A percentile compares a stretch with the other conserved stretches of the same genome.
These are phyloP conservation scores for Starmerella vitae DNA, from an alignment of 805 yeast genomes.

Conservation along the genomic window DNA sequence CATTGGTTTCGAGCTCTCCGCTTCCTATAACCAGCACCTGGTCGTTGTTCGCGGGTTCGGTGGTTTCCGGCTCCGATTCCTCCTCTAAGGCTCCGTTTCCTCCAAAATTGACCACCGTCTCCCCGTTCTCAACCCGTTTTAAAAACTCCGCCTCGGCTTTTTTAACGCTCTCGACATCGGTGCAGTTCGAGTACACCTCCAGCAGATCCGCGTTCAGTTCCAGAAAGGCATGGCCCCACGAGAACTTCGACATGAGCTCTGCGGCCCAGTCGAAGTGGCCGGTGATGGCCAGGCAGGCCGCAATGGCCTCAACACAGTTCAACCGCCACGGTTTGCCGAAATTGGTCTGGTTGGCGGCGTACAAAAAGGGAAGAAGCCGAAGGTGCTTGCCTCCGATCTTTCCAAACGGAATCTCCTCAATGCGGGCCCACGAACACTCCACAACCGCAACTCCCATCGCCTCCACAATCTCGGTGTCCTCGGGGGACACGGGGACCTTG, in stretches of 20 bases:
- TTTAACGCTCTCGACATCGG: slow-evolving; percentile 62
- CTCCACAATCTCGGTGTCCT: slow-evolving; percentile 66
- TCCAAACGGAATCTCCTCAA: slow-evolving; percentile 91
- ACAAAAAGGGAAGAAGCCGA: slow-evolving; percentile 74
- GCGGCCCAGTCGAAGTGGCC: slow-evolving; percentile 86
- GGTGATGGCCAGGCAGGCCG: slow-evolving; percentile 91
- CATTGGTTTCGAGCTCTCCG: slow-evolving; percentile 15
- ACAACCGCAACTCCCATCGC: slow-evolving; percentile 88
- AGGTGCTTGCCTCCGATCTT: slow-evolving; percentile 87
- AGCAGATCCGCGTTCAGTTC: slow-evolving; percentile 69
- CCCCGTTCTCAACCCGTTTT: slow-evolving; percentile 24
- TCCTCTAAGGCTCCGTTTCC: slow-evolving; percentile 40
- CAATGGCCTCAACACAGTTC: slow-evolving; percentile 94
- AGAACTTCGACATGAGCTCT: slow-evolving; percentile 58
- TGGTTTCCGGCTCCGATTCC: slow-evolving; percentile 24
- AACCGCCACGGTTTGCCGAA: slow-evolving; percentile 93
- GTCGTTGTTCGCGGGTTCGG: slow-evolving; percentile 28
- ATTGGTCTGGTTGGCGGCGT: slow-evolving; percentile 94
- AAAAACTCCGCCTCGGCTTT: slow-evolving; percentile 67
- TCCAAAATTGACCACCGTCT: slow-evolving; percentile 17
- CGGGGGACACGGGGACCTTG: slow-evolving; percentile 75
- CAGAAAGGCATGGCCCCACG: slow-evolving; percentile 87
- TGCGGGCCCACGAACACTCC: slow-evolving; percentile 95
- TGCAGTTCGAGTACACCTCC: slow-evolving; percentile 60
- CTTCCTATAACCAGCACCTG: slow-evolving; percentile 20